These are phyloP conservation scores for Gillenia trifoliata DNA, from an alignment of 306 rosid genomes.

Conservation along the genomic window DNA sequence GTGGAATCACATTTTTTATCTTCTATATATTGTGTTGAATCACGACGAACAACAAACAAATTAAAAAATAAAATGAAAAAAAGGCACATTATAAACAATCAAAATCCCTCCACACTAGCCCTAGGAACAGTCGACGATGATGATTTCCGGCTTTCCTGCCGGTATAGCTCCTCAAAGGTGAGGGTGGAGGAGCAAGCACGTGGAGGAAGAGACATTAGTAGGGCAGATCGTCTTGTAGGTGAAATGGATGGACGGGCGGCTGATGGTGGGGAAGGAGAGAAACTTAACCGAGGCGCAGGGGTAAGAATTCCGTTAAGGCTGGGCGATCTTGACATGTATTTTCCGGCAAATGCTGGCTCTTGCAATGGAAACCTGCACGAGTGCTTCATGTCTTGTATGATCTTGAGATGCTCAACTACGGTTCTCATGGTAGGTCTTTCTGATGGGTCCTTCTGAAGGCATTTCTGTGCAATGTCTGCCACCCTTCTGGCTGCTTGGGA, in stretches of 20 bases:
- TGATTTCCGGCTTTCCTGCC: conserved; percentile 76
- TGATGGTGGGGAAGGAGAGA: conserved; percentile 78
- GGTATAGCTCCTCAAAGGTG: conserved; percentile 65
- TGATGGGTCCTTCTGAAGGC: conserved; percentile 92
- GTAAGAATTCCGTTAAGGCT: conserved; percentile 73
- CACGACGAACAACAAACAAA: conserved; percentile 37
- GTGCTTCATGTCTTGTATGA: conserved; percentile 74
- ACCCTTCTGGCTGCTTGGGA: conserved; percentile 83
- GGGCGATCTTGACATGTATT: conserved; percentile 77
- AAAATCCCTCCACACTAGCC: conserved; percentile 87
- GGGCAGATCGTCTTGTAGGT: conserved; percentile 53
- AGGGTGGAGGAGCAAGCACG: conserved; percentile 66
- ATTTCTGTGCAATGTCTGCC: conserved; percentile 82
- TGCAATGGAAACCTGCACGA: conserved; percentile 79
- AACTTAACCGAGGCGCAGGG: conserved; percentile 62
- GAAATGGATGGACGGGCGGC: conserved; percentile 46
- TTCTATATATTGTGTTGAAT: conserved; percentile 75
- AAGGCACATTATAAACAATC: conserved; percentile 59
- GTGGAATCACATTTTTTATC: conserved; percentile 57
- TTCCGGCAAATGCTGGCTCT: conserved; percentile 68
- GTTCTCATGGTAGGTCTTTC: conserved; percentile 97
- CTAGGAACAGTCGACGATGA: conserved; percentile 67
- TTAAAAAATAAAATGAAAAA: conserved; percentile 16
- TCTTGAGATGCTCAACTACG: conserved; percentile 68
- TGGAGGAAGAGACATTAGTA: conserved; percentile 41